These are phyloP conservation scores for Aspergillus mulundensis DNA, from an alignment of 495 filamentous ascomycete genomes.

Conservation along the genomic window DNA sequence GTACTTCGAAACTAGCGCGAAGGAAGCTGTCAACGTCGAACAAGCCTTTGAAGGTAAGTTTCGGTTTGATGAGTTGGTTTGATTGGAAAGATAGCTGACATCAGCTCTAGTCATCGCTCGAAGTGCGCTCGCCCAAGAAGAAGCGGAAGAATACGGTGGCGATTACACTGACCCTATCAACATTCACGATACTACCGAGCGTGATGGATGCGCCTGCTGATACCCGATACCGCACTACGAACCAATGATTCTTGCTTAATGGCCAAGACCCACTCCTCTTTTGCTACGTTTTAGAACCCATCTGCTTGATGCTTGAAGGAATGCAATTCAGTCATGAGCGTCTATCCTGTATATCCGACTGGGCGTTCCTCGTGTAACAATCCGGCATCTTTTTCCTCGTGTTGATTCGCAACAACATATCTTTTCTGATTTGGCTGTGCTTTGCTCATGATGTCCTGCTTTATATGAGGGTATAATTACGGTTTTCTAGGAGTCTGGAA, in stretches of 20 bases:
- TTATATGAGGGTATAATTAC: conserved; percentile 8
- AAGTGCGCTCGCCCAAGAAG: conserved; percentile 93
- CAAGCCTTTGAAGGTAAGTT: conserved; percentile 90
- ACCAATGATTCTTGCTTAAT: conserved; percentile 4
- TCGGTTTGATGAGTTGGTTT: neutral
- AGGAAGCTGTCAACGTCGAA: conserved; percentile 97
- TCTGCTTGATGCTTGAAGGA: conserved; percentile 4
- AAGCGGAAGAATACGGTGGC: conserved; percentile 85
- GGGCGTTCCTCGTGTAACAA: conserved; percentile 16
- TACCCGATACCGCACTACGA: conserved; percentile 15
- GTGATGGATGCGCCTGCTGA: conserved; percentile 88
- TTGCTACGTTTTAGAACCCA: conserved; percentile 6
- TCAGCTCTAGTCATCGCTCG: conserved; percentile 78
- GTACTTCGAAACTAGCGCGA: conserved; percentile 98
- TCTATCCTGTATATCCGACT: conserved; percentile 14
- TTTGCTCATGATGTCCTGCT: conserved; percentile 6
- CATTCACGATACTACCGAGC: conserved; percentile 88
- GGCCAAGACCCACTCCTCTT: conserved; percentile 8
- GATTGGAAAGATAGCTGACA: neutral
- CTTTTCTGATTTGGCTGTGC: conserved; percentile 6
- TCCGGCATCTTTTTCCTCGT: conserved; percentile 10
- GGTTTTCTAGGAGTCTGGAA: conserved; percentile 29
- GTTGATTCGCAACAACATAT: conserved; percentile 17
- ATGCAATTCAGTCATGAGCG: conserved; percentile 5
- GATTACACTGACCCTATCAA: conserved; percentile 98